Evolutionary conservation across 768 basidiomycete genomes (phyloP), one percentile per base, ranked within the genome.

Genomic region (Russula earlei): DNA sequence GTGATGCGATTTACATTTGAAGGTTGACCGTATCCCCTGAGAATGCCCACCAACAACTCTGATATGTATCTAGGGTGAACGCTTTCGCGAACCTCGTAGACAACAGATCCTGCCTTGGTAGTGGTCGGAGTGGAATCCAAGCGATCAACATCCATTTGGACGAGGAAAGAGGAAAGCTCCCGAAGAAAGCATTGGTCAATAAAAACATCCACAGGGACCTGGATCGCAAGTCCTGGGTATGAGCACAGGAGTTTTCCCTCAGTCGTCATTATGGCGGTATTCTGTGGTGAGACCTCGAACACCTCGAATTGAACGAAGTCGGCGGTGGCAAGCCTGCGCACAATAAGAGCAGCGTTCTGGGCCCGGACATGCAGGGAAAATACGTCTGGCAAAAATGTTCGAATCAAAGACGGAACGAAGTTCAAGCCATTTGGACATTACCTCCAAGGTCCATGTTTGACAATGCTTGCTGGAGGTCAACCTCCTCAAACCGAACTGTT

Each of bases 311-410:
- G 54, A 12, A 72, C 70, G 12, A 62, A 52, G 6, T 59, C 37
- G 4, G 11, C 3, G 14, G n/a, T 8, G 15, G 37, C 37, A 19
- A 41, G 40, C 22, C 27, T 48, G 41, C 58, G 53, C n/a, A 55
- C 29, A n/a, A 80, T 63, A 4, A 81, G 52, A 10, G 70, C 76
- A 3, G 75, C 77, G 47, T 81, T 81, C 54, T 81, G 80, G 0
- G 71, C 69, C 22, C 66, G 67, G 31, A 81, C 68, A 5, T 68
- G 69, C 40, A 76, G 67, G 19, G 67, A 65, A 4, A 74, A 53
- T 8, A 69, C 63, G 49, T 72, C 79, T 79, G 44, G 24, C 46
- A 29, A 17, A 47, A 43, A 55, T 6, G 14, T 20, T 33, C 22
- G 14, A 25, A 31, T n/a, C 6, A 14, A 5, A 34, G 11, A 19